Evolutionary conservation across 2,329 filamentous ascomycete genomes (phyloP), one percentile per base, ranked within the genome.

Genomic region (Aschersonia sp.): DNA sequence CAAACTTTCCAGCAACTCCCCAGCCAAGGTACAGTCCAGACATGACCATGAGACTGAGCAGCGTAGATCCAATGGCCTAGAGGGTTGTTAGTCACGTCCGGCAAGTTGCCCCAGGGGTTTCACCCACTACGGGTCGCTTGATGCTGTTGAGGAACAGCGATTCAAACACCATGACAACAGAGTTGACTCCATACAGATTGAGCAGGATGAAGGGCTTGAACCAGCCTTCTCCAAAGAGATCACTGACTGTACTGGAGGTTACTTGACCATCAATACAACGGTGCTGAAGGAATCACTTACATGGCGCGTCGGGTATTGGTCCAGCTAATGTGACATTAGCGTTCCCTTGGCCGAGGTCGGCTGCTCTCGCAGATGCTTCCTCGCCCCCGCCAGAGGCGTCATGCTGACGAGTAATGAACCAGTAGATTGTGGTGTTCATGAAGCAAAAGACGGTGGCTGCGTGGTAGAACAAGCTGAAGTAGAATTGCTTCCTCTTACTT

Each of bases 91-190:
- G 58, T 44, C 31, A 31, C 9, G 48, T 9, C 4, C 1, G 10
- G 4, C 1, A 6, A 12, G 1, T 3, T 2, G 10, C 29, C 2
- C 7, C 2, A 3, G 43, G 12, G 4, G 7, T 9, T 12, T 30
- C 9, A 59, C 69, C 57, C 56, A 75, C 73, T 45, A 63, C 65
- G 46, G 68, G 72, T 46, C 70, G 67, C 54, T 70, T 71, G 61
- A 76, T 73, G 56, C 71, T 75, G 59, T 77, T 77, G 61, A 77
- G 62, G 49, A 66, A 62, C 35, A 71, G 49, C 0, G 70, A 65
- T 61, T 77, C 74, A 32, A 69, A 48, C 6, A 67, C 51, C 52
- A 69, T 71, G 51, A 74, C 60, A 32, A 66, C 45, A 4, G 71
- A 65, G 3, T 66, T 66, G 48, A 71, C 58, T 6, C 58, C 63